Evolutionary conservation across 2,329 filamentous ascomycete species (phyloP).

Genomic region (Trichoderma atroviride): DNA sequence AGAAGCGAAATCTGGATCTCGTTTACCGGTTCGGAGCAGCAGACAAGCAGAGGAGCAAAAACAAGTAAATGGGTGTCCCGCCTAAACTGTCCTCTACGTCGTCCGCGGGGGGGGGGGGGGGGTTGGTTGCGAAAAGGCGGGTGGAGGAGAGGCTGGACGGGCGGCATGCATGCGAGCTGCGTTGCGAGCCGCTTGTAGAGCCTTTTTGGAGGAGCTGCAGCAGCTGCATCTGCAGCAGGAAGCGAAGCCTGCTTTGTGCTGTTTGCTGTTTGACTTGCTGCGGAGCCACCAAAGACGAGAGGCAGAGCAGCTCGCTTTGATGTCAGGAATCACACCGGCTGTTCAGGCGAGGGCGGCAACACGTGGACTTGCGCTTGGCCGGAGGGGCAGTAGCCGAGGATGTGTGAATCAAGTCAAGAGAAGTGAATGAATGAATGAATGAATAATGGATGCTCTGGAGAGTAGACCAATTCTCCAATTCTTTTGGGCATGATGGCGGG

Average conservation of each 20-base stretch:
- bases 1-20: constrained; percentile 7
- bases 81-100: neutral
- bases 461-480: neutral
- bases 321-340: constrained; percentile 6
- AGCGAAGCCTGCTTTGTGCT: neutral
- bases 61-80: constrained; percentile 1
- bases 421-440: neutral
- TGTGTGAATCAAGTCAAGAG: neutral
- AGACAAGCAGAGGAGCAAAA: neutral
- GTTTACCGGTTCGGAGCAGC: constrained; percentile 9
- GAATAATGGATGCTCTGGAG: neutral
- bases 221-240: neutral
- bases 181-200: neutral
- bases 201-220: constrained; percentile 1
- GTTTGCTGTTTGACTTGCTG: neutral
- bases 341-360: constrained; percentile 1
- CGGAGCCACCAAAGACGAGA: neutral
- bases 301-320: constrained; percentile 2
- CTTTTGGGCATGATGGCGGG: neutral
- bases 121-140: neutral
- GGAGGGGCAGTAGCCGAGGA: neutral
- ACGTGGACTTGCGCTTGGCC: neutral
- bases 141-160: constrained; percentile 9
- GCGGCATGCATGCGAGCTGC: constrained; percentile 4
- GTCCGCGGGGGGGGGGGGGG: neutral